phyloP scores from a whole-genome alignment of 1,284 basidiomycete genomes.

The Rhodotorula sp. region DNA sequence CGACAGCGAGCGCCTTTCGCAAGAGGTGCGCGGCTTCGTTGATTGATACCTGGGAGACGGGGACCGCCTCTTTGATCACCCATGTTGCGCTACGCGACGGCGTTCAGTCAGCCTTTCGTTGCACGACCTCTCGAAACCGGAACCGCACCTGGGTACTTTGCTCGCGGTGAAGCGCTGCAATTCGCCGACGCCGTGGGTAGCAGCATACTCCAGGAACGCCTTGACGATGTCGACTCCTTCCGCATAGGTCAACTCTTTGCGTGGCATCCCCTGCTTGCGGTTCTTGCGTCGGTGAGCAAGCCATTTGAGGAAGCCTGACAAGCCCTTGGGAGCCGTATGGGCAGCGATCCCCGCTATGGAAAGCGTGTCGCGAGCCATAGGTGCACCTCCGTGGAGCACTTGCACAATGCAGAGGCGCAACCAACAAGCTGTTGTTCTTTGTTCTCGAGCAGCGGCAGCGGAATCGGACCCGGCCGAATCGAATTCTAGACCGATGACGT shows the following conservation, averaged over 20 bases:
- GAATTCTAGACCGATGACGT: too few species aligned
- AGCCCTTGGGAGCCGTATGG: constrained; percentile 21
- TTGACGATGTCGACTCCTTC: constrained; percentile 42
- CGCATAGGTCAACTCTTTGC: constrained; percentile 38
- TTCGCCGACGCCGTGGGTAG: constrained; percentile 47
- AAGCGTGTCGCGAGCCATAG: constrained; percentile 19
- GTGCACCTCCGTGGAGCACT: too few species aligned
- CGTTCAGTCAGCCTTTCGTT: neutral
- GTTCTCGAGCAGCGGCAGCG: too few species aligned
- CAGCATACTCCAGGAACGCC: constrained; percentile 39
- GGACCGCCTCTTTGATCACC: constrained; percentile 48
- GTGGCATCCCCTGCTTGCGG: constrained; percentile 31
- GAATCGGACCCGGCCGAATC: too few species aligned
- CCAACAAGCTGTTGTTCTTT: too few species aligned
- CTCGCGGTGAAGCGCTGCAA: constrained; percentile 52
- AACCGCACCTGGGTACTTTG: constrained; percentile 44
- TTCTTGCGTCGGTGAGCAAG: constrained; percentile 26
- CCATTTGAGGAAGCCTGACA: constrained; percentile 32
- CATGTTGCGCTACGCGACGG: constrained; percentile 43
- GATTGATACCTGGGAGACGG: constrained; percentile 48
- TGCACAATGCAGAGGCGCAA: too few species aligned
- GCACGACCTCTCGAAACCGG: too few species aligned
- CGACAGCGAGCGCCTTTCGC: constrained; percentile 47
- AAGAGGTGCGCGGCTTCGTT: constrained; percentile 48
- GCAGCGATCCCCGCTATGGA: constrained; percentile 22